These are phyloP conservation scores for Myriosclerotinia scirpicola DNA, from an alignment of 2,329 filamentous ascomycete species.

Conservation along the genomic window DNA sequence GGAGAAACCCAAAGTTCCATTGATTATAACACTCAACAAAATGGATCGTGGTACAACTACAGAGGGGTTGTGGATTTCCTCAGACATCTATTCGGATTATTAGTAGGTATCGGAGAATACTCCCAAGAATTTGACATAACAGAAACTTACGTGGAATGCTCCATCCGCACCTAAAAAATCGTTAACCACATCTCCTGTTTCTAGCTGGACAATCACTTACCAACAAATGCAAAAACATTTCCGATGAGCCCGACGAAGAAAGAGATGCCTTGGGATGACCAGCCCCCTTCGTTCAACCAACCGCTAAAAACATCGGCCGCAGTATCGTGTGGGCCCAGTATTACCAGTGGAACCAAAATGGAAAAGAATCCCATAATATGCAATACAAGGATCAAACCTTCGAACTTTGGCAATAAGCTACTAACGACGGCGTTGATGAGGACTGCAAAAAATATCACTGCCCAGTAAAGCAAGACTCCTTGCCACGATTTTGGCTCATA, in stretches of 20 bases:
- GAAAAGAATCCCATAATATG: conserved; percentile 48
- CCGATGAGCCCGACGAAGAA: conserved; percentile 43
- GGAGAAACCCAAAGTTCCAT: conserved; percentile 48
- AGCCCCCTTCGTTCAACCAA: conserved; percentile 39
- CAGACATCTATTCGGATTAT: conserved; percentile 12
- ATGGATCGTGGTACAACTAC: conserved; percentile 38
- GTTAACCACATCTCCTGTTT: not conserved
- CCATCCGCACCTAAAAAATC: conserved; percentile 17
- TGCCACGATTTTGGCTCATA: conserved; percentile 18
- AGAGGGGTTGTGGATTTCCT: conserved; percentile 25
- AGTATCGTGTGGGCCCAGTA: conserved; percentile 29
- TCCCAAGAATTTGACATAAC: not conserved
- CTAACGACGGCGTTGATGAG: conserved; percentile 47
- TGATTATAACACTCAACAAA: conserved; percentile 48
- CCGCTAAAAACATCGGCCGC: conserved; percentile 36
- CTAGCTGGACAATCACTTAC: not conserved
- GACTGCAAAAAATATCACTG: conserved; percentile 29
- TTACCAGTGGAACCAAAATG: conserved; percentile 44
- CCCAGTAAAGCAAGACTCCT: conserved; percentile 7
- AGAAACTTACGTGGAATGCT: conserved; percentile 17
- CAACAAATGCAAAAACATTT: conserved; percentile 32
- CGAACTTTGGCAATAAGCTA: conserved; percentile 44
- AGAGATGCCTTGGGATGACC: conserved; percentile 38
- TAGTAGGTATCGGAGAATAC: not conserved
- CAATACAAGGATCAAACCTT: conserved; percentile 46